Conservation (phyloP, 2,329 filamentous ascomycete species). For the Ophiostoma ips region DNA sequence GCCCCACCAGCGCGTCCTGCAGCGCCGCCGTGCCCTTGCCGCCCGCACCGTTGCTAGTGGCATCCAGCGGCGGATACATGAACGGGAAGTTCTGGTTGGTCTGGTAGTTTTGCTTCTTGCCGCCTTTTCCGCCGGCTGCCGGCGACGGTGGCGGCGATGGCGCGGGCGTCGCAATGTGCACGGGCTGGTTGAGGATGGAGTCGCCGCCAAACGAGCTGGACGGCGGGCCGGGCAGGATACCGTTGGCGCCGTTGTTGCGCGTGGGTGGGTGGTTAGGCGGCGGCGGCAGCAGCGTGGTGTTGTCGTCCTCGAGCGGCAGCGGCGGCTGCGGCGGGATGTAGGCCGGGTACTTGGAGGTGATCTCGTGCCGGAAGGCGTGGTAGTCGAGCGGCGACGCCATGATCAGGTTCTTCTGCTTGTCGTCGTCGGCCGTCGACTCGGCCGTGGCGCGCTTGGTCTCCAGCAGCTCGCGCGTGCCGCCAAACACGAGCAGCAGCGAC, state of each 20-base stretch:
- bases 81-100: slow-evolving; percentile 99
- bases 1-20: slow-evolving; percentile 66
- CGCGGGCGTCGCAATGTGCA: slow-evolving; percentile 96
- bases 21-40: slow-evolving; percentile 74
- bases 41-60: slow-evolving; percentile 75
- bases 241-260: slow-evolving; percentile 44
- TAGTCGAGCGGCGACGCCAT: slow-evolving; percentile 93
- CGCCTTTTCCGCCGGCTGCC: slow-evolving; percentile 71
- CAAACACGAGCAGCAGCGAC: slow-evolving; percentile 71
- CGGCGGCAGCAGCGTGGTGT: slow-evolving; percentile 79
- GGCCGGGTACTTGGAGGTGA: slow-evolving; percentile 93
- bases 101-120: slow-evolving; percentile 98
- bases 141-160: slow-evolving; percentile 92
- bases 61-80: slow-evolving; percentile 86
- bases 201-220: slow-evolving; percentile 44
- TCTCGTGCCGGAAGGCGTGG: slow-evolving; percentile 89
- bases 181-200: slow-evolving; percentile 87
- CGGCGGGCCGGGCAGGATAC: slow-evolving; percentile 44
- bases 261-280: slow-evolving; percentile 63
- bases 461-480: slow-evolving; percentile 59
- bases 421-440: slow-evolving; percentile 41
- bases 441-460: slow-evolving; percentile 59
- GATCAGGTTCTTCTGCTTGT: slow-evolving; percentile 61
- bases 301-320: slow-evolving; percentile 77
- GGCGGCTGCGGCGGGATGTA: slow-evolving; percentile 79